phyloP scores from a whole-genome alignment of 2,329 filamentous ascomycete species.

The Alternaria sp. region DNA sequence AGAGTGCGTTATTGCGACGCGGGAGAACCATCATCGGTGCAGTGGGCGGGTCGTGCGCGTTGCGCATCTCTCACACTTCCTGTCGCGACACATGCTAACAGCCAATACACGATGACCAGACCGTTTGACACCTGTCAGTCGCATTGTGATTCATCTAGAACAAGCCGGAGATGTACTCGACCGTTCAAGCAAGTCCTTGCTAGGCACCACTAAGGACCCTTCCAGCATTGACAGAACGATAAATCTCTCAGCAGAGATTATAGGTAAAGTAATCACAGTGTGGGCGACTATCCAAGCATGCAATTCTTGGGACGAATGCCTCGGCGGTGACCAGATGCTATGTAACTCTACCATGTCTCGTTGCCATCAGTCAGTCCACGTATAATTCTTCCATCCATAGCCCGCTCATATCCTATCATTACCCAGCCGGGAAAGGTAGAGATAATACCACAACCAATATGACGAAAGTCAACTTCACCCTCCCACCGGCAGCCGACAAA shows the following conservation, averaged over 20 bases:
- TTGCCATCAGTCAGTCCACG: neutral
- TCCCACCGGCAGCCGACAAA: conserved; percentile 21
- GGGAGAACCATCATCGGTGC: conserved; percentile 18
- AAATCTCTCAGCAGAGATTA: conserved; percentile 14
- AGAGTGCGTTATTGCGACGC: conserved; percentile 28
- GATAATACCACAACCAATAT: conserved; percentile 10
- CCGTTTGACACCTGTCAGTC: conserved; percentile 24
- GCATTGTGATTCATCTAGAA: conserved; percentile 32
- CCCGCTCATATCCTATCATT: neutral
- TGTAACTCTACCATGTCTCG: conserved; percentile 28
- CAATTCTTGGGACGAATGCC: conserved; percentile 6
- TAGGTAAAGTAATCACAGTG: conserved; percentile 35
- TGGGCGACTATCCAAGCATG: conserved; percentile 31
- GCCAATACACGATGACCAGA: conserved; percentile 29
- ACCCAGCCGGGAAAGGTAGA: neutral
- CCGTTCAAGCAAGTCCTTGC: conserved; percentile 34
- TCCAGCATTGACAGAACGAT: conserved; percentile 42
- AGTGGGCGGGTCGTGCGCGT: conserved; percentile 39
- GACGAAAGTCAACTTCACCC: conserved; percentile 20
- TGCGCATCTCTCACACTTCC: conserved; percentile 41
- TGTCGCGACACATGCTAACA: conserved; percentile 34
- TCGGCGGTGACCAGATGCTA: conserved; percentile 21
- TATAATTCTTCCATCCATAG: neutral
- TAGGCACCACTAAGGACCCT: conserved; percentile 23
- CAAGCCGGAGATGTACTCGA: conserved; percentile 24